Conservation (phyloP, 2,329 filamentous ascomycete species). For the Sordariomycetes sp. region DNA sequence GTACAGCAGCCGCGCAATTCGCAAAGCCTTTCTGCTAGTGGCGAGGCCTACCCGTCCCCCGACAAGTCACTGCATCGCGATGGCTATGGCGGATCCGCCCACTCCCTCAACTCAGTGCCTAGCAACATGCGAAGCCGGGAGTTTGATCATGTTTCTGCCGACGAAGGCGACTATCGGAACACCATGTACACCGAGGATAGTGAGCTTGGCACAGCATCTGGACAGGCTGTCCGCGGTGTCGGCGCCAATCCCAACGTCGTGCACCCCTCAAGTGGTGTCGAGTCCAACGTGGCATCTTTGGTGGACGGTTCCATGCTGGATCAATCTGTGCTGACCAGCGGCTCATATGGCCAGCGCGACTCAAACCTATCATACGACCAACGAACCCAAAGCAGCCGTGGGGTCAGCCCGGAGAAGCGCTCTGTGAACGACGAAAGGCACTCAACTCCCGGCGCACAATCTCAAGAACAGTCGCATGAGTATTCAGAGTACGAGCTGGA, state of each 20-base stretch:
- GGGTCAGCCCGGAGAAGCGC: constrained; percentile 30
- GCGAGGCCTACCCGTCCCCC: constrained; percentile 53
- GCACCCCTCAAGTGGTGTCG: constrained; percentile 62
- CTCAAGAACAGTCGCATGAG: constrained; percentile 31
- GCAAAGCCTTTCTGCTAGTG: constrained; percentile 34
- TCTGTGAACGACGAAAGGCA: constrained; percentile 30
- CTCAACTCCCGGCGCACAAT: constrained; percentile 27
- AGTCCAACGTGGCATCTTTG: constrained; percentile 85
- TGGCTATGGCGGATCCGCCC: constrained; percentile 21
- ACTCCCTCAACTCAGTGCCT: constrained; percentile 20
- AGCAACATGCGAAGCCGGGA: constrained; percentile 39
- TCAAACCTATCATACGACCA: constrained; percentile 26
- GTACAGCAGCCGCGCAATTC: constrained; percentile 48
- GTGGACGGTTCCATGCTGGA: constrained; percentile 63
- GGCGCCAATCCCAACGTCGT: constrained; percentile 70
- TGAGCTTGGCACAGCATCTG: constrained; percentile 51
- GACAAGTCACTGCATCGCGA: constrained; percentile 38
- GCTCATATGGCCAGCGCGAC: constrained; percentile 34
- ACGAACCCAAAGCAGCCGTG: constrained; percentile 20
- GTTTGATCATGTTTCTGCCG: constrained; percentile 41
- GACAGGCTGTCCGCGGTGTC: constrained; percentile 61
- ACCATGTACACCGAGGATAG: constrained; percentile 42
- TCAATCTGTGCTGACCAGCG: constrained; percentile 58
- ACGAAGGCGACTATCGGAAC: constrained; percentile 49
- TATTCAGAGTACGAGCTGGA: constrained; percentile 49